These are phyloP conservation scores for Apiotrichum sp. DNA, from an alignment of 1,284 basidiomycete species.

Conservation along the genomic window DNA sequence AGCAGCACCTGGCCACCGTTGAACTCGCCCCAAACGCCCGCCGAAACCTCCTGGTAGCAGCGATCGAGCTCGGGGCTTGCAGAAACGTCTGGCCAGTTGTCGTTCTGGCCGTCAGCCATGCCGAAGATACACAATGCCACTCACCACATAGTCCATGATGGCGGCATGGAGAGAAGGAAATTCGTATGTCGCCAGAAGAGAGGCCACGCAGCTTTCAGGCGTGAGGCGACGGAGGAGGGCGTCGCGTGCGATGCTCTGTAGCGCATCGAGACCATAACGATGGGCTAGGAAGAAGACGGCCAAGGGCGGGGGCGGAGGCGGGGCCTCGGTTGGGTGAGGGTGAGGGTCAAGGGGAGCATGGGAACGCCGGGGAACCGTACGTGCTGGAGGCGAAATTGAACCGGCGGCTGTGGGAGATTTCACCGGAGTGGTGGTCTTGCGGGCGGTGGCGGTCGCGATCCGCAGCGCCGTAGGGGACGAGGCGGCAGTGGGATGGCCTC, in stretches of 20 bases:
- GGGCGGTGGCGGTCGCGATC: background rate
- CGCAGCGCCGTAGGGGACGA: background rate
- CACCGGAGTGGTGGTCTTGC: background rate
- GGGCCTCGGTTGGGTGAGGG: conserved; percentile 56
- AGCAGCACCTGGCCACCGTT: conserved; percentile 32
- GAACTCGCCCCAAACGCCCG: conserved; percentile 37
- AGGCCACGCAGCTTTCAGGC: conserved; percentile 62
- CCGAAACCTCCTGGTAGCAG: conserved; percentile 40
- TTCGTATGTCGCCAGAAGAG: conserved; percentile 49
- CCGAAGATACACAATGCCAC: conserved; percentile 9
- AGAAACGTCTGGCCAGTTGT: conserved; percentile 31
- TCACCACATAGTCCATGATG: conserved; percentile 37
- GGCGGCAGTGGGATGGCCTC: background rate
- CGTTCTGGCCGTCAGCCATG: conserved; percentile 13
- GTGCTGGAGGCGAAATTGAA: conserved; percentile 9
- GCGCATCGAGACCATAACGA: conserved; percentile 63
- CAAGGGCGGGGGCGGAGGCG: conserved; percentile 55
- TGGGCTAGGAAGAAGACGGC: conserved; percentile 75
- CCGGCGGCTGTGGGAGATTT: background rate
- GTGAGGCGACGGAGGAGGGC: conserved; percentile 70
- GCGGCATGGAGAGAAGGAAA: conserved; percentile 35
- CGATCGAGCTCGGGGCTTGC: conserved; percentile 26
- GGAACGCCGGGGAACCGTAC: conserved; percentile 24
- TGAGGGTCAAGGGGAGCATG: conserved; percentile 59
- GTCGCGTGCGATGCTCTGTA: conserved; percentile 62